Evolutionary conservation across 2,329 filamentous ascomycete species (phyloP).

Genomic region (Arthrobotrys pseudoclavata): DNA sequence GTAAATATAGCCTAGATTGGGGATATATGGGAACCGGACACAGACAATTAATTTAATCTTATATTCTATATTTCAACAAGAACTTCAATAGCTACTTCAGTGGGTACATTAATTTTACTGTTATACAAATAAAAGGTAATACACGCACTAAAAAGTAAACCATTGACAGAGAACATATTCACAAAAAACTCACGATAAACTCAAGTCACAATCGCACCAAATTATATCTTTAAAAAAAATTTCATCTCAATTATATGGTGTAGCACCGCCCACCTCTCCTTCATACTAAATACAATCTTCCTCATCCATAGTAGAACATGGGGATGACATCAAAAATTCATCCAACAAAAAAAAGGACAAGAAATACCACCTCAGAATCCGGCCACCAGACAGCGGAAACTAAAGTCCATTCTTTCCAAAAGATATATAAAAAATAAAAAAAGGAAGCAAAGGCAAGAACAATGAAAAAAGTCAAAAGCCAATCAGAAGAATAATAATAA

Average conservation of each 20-base stretch:
- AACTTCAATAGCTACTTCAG: no score
- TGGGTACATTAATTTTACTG: no score
- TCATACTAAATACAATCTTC: constrained; percentile 13
- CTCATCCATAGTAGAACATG: background rate
- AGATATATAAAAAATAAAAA: constrained; percentile 18
- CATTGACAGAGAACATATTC: no score
- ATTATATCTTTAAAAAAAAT: no score
- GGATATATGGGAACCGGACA: no score
- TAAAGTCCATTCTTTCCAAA: background rate
- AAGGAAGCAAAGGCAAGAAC: constrained; percentile 3
- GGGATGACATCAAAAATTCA: constrained; percentile 2
- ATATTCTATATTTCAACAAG: no score
- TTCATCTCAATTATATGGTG: constrained; percentile 11
- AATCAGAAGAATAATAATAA: constrained; percentile 50
- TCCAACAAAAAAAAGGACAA: background rate
- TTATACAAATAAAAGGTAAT: no score
- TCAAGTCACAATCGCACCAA: no score
- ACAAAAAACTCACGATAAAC: no score
- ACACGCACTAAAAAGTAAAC: no score
- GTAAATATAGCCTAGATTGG: no score
- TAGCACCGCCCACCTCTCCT: background rate
- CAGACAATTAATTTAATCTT: no score
- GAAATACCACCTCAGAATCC: constrained; percentile 23
- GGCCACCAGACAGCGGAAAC: constrained; percentile 54
- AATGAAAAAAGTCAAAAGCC: constrained; percentile 1